These are phyloP conservation scores for Eimeria falciformis DNA, from an alignment of 169 alveolate species.

Conservation along the genomic window DNA sequence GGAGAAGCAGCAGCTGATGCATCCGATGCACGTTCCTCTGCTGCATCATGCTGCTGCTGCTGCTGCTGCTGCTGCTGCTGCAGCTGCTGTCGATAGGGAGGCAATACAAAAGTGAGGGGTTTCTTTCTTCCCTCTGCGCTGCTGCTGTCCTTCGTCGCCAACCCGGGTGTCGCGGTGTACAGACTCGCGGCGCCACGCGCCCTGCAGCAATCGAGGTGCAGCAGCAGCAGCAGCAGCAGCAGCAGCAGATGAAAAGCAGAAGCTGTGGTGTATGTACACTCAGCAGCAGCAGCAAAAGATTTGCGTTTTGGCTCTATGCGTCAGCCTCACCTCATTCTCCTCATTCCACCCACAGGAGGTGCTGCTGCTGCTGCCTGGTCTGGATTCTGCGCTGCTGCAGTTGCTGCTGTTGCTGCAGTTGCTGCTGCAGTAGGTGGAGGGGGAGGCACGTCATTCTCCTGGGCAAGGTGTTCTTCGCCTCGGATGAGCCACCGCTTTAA, in stretches of 20 bases:
- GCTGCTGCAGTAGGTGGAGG: constrained; percentile 76
- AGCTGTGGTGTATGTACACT: neutral
- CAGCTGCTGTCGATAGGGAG: constrained; percentile 55
- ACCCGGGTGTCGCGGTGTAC: constrained; percentile 78
- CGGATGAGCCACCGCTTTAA: constrained; percentile 90
- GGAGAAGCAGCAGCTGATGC: neutral
- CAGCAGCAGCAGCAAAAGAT: neutral
- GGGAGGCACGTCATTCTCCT: constrained; percentile 68
- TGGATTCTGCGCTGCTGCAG: neutral
- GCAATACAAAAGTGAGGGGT: constrained; percentile 56
- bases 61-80: constrained; percentile 25
- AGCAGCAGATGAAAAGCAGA: neutral
- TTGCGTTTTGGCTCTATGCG: neutral
- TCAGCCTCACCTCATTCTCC: constrained; percentile 57
- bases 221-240: neutral
- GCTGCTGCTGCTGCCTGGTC: neutral
- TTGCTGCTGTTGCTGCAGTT: neutral
- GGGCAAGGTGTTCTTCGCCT: constrained; percentile 86
- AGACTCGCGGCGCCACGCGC: constrained; percentile 73
- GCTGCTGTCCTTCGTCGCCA: constrained; percentile 53
- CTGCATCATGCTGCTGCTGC: constrained; percentile 14
- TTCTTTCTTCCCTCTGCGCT: neutral
- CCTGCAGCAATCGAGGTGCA: constrained; percentile 47
- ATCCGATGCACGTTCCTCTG: constrained; percentile 25
- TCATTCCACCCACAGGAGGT: constrained; percentile 27